Evolutionary conservation across 805 yeast species (phyloP), one percentile per base, ranked within the genome.

Genomic region (Ogataea haglerorum): DNA sequence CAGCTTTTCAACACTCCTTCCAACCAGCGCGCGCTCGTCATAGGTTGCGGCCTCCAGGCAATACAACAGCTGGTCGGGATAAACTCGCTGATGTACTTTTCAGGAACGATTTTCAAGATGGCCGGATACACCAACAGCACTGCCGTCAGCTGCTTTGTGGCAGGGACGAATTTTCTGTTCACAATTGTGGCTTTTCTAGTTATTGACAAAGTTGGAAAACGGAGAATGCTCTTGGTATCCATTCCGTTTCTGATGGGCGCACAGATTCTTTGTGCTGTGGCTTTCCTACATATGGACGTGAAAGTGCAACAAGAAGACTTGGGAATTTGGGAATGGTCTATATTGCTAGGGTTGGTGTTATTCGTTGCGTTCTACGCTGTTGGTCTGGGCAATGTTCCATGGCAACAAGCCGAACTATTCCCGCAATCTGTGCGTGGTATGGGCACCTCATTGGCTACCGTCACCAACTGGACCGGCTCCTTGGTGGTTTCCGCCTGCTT

Each of bases 321-420:
- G 21, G 70, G 34, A 10, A 8, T 67, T 12, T 75, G 79, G 79
- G 73, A 74, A 10, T 64, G 67, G 34, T 55, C 67, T 4, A 63
- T 73, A 15, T 63, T 73, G 33, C 41, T 70, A n/a, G 70, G 72
- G 13, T 64, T 75, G 71, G 71, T 74, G 18, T 52, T 64, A 17
- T 75, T 66, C 52, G 80, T 74, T 23, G 76, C 76, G 2, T 65
- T 71, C 27, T 75, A 75, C 52, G 78, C 80, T 27, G 61, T 72
- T 40, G 80, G 81, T 24, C 66, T 75, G 34, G 81, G 81, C 42
- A 74, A 73, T 53, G 69, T 72, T 28, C 80, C 81, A 1, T 75
- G 81, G 81, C 75, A 76, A 25, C 80, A 78, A 36, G 75, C 75
- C 31, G 81, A 75, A 52, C 63, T 75, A 41, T 75, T 75, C 47